Conservation (phyloP, 129 eudicot genomes). For the Helianthus tuberosus region DNA sequence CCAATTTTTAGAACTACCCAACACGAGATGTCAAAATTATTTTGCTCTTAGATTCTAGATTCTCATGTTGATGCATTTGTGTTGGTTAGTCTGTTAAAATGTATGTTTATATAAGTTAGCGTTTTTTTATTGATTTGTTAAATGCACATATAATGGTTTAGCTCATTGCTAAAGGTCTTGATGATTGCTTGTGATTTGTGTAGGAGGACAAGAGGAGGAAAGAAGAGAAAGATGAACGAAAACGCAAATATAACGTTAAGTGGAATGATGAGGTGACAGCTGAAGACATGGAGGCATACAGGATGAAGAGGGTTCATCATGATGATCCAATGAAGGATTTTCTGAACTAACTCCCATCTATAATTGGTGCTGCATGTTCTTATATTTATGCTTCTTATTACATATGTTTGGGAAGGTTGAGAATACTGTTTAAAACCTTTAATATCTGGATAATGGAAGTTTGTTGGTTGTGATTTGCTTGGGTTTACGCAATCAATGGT, state of each 20-base stretch:
- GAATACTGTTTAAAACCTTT: not conserved
- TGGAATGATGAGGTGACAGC: constrained; percentile 74
- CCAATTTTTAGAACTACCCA: not conserved
- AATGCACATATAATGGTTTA: not conserved
- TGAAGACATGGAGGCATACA: constrained; percentile 87
- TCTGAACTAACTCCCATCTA: constrained; percentile 21
- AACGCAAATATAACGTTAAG: constrained; percentile 77
- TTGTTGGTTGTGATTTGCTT: not conserved
- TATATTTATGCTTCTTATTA: not conserved
- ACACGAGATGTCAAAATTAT: not conserved
- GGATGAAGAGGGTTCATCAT: constrained; percentile 72
- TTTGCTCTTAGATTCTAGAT: constrained; percentile 5
- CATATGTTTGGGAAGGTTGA: not conserved
- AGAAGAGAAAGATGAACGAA: constrained; percentile 86
- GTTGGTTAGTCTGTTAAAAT: not conserved
- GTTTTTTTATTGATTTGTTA: not conserved
- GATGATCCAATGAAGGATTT: constrained; percentile 92
- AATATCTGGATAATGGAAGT: not conserved
- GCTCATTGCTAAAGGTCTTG: not conserved
- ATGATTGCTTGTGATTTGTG: not conserved
- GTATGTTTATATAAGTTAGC: not conserved
- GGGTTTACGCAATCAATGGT: not conserved
- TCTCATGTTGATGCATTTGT: not conserved
- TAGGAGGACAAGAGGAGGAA: constrained; percentile 75
- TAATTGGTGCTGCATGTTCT: constrained; percentile 1